phyloP scores from a whole-genome alignment of 441 rosid species.

The Hura crepitans region DNA sequence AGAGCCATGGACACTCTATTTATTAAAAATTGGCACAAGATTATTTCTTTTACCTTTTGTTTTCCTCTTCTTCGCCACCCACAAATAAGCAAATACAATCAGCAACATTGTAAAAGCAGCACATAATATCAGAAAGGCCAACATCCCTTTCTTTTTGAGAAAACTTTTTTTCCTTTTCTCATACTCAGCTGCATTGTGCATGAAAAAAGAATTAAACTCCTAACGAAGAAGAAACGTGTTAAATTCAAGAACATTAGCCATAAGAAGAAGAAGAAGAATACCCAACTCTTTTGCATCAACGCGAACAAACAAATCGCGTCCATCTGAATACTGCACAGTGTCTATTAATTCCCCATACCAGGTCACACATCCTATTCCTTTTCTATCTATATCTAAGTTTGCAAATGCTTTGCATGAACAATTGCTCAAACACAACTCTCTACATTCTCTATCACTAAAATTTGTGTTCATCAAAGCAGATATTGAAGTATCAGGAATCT shows the following conservation, averaged over 20 bases:
- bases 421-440: slow-evolving; percentile 22
- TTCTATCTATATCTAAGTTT: neutral
- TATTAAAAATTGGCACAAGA: too few relatives aligned
- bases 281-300: slow-evolving; percentile 25
- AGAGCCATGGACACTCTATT: too few relatives aligned
- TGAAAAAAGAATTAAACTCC: too few relatives aligned
- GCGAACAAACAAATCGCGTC: slow-evolving; percentile 15
- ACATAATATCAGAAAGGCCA: slow-evolving; percentile 12
- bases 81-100: neutral
- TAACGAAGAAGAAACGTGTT: too few relatives aligned
- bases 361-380: slow-evolving; percentile 24
- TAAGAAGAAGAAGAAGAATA: slow-evolving; percentile 17
- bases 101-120: slow-evolving; percentile 5
- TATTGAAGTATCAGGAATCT: slow-evolving; percentile 27
- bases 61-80: slow-evolving; percentile 8
- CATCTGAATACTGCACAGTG: neutral
- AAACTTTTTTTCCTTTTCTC: neutral
- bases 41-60: slow-evolving; percentile 15
- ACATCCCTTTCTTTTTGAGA: neutral
- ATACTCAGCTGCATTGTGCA: slow-evolving; percentile 21
- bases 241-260: too few relatives aligned
- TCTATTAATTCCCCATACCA: slow-evolving; percentile 28
- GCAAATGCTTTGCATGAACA: slow-evolving; percentile 30
- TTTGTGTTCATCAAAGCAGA: slow-evolving; percentile 9
- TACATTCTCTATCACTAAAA: slow-evolving; percentile 20